Percentiles rank a stretch among this genome's conserved stretches.
Conservation (phyloP, 1,284 basidiomycete genomes). For the Apiotrichum gracile region DNA sequence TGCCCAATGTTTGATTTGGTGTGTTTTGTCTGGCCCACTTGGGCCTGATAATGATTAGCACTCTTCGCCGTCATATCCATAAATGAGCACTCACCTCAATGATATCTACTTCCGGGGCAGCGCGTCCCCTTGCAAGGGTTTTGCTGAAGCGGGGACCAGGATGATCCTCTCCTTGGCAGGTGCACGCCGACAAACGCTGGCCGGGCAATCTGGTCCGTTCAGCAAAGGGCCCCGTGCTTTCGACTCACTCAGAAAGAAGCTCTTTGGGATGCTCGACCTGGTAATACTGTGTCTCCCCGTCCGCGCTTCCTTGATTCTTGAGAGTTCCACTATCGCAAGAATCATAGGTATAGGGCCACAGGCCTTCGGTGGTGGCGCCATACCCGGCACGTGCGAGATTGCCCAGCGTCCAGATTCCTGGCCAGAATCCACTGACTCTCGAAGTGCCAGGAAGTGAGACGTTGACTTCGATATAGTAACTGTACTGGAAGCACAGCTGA, state of each 20-base stretch:
- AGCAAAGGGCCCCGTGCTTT: background rate
- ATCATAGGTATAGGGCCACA: constrained; percentile 57
- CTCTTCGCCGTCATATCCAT: too few species aligned
- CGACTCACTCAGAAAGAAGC: constrained; percentile 9
- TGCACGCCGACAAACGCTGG: constrained; percentile 55
- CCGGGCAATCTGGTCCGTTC: constrained; percentile 48
- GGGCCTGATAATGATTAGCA: constrained; percentile 12
- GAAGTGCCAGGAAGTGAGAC: constrained; percentile 71
- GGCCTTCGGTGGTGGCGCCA: constrained; percentile 64
- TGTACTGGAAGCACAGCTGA: constrained; percentile 79
- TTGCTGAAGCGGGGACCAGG: constrained; percentile 47
- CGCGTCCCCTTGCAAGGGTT: constrained; percentile 47
- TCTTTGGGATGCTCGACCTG: constrained; percentile 2
- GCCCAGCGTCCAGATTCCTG: constrained; percentile 84
- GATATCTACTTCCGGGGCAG: constrained; percentile 54
- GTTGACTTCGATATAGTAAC: constrained; percentile 50
- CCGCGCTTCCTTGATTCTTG: constrained; percentile 47
- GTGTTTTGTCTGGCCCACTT: constrained; percentile 25
- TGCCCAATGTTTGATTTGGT: constrained; percentile 33
- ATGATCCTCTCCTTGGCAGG: constrained; percentile 51
- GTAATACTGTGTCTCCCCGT: too few species aligned
- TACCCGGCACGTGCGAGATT: constrained; percentile 81
- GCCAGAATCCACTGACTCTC: constrained; percentile 58
- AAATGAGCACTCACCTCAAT: constrained; percentile 47
- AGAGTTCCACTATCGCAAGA: constrained; percentile 78